Conservation (phyloP, 2,329 filamentous ascomycete genomes). For the Penicillium concentricum region DNA sequence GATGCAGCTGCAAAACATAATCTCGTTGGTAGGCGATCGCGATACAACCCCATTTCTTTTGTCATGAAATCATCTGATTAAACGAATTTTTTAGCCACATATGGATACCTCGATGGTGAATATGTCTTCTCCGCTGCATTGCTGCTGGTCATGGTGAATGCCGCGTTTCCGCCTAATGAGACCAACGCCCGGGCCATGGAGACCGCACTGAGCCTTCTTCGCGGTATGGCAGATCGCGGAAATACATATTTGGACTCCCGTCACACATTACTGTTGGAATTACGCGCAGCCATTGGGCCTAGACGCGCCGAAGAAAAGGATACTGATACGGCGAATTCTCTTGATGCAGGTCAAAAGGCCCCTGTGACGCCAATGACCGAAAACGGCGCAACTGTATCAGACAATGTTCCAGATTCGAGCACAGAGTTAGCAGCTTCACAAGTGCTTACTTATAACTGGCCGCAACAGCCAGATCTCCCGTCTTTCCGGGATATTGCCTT, state of each 20-base stretch:
- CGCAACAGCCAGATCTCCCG: slow-evolving; percentile 19
- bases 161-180: slow-evolving; percentile 50
- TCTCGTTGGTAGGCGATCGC: slow-evolving; percentile 45
- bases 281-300: slow-evolving; percentile 33
- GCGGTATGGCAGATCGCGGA: slow-evolving; percentile 53
- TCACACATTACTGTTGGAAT: slow-evolving; percentile 39
- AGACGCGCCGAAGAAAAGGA: slow-evolving; percentile 7
- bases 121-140: slow-evolving; percentile 57
- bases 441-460: slow-evolving; percentile 18
- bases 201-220: slow-evolving; percentile 47
- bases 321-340: not conserved
- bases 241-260: slow-evolving; percentile 51
- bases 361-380: slow-evolving; percentile 18
- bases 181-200: slow-evolving; percentile 49
- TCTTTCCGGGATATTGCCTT: slow-evolving; percentile 35
- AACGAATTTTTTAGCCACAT: slow-evolving; percentile 44
- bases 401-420: not conserved
- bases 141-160: slow-evolving; percentile 56
- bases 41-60: not conserved
- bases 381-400: slow-evolving; percentile 10
- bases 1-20: slow-evolving; percentile 50
- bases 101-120: slow-evolving; percentile 59
- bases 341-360: not conserved
- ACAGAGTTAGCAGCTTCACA: not conserved
- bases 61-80: not conserved